Percentiles rank a stretch among this genome's conserved stretches.
These are phyloP conservation scores for Silybum marianum DNA, from an alignment of 129 eudicot genomes.

Conservation along the genomic window DNA sequence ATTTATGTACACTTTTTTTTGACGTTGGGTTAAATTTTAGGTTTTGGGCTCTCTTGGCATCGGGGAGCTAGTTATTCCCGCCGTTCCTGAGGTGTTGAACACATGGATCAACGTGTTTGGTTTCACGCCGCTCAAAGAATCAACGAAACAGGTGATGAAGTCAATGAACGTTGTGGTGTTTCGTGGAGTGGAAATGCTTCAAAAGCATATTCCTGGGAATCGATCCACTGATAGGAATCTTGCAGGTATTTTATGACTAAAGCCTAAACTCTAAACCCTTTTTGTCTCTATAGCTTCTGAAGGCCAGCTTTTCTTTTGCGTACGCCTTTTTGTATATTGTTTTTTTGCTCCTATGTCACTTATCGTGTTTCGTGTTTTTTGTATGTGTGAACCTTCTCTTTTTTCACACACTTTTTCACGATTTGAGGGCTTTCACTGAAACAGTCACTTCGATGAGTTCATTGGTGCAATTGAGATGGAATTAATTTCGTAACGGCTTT, in stretches of 20 bases:
- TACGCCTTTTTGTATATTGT: no score
- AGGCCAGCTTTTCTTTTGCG: no score
- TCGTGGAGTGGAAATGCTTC: slow-evolving; percentile 41
- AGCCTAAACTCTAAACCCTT: background rate
- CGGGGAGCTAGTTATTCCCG: slow-evolving; percentile 50
- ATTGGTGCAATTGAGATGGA: no score
- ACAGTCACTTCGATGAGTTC: no score
- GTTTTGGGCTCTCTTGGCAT: slow-evolving; percentile 38
- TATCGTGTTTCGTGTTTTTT: no score
- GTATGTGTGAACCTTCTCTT: no score
- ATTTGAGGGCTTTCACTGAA: no score
- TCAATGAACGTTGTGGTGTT: slow-evolving; percentile 33
- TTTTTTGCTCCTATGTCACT: no score
- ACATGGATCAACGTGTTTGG: slow-evolving; percentile 52
- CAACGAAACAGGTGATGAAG: slow-evolving; percentile 26
- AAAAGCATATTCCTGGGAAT: slow-evolving; percentile 39
- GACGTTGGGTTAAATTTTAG: slow-evolving; percentile 21
- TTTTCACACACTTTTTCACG: no score
- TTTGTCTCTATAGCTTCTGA: background rate
- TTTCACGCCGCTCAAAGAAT: slow-evolving; percentile 42
- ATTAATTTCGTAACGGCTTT: no score
- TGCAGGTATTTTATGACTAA: slow-evolving; percentile 36
- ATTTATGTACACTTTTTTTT: background rate
- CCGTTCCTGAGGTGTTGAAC: slow-evolving; percentile 22
- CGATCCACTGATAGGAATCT: slow-evolving; percentile 6